Evolutionary conservation across 2,329 filamentous ascomycete genomes (phyloP).

Genomic region (Aspergillus aculeatinus): DNA sequence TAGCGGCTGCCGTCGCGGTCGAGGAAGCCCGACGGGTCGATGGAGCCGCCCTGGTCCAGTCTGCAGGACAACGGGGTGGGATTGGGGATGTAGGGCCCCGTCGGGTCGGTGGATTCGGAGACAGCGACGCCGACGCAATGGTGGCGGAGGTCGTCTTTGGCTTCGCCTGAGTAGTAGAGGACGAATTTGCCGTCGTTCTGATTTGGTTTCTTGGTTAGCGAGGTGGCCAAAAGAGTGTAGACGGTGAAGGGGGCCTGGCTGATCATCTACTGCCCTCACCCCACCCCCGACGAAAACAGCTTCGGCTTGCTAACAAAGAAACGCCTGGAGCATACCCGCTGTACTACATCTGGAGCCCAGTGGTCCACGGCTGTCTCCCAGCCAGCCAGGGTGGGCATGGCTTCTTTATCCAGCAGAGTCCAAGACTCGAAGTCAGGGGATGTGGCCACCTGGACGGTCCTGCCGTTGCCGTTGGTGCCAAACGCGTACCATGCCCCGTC

Average conservation of each 20-base stretch:
- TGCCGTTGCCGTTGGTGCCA: conserved; percentile 50
- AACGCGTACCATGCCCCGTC: conserved; percentile 49
- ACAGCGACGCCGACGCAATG: conserved; percentile 63
- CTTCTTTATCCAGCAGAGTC: conserved; percentile 51
- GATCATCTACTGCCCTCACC: too few species aligned
- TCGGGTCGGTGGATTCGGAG: conserved; percentile 40
- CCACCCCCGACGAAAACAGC: too few species aligned
- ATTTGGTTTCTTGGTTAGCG: background rate
- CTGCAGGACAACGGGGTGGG: conserved; percentile 55
- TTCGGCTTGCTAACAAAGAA: background rate
- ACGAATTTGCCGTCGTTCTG: conserved; percentile 54
- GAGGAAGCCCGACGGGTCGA: conserved; percentile 61
- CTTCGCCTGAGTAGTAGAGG: conserved; percentile 59
- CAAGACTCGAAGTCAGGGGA: conserved; percentile 49
- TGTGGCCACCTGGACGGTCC: conserved; percentile 54
- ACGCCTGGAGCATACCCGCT: conserved; percentile 35
- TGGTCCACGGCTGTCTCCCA: conserved; percentile 58
- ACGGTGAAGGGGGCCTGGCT: too few species aligned
- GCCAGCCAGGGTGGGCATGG: conserved; percentile 49
- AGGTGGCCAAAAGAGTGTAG: too few species aligned
- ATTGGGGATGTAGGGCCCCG: conserved; percentile 55
- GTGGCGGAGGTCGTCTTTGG: conserved; percentile 36
- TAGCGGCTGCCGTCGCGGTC: conserved; percentile 58
- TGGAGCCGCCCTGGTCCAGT: conserved; percentile 56
- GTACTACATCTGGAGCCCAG: conserved; percentile 63